Percentiles rank a stretch among this genome's conserved stretches.
phyloP scores from a whole-genome alignment of 2,329 filamentous ascomycete species.

The Sporothrix dimorphospora region DNA sequence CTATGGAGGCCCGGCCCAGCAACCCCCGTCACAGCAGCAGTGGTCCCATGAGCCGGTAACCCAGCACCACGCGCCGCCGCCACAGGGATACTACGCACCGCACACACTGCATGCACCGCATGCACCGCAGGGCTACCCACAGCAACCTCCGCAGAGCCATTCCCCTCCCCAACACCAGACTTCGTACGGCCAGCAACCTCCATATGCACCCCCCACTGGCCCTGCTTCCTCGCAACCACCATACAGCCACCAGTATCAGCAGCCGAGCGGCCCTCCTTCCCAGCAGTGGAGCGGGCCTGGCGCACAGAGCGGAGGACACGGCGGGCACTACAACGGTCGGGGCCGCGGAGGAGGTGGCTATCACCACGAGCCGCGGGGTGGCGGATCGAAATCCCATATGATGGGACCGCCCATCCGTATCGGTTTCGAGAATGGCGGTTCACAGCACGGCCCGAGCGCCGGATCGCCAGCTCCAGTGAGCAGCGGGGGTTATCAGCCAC shows the following conservation, averaged over 20 bases:
- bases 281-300: conserved; percentile 49
- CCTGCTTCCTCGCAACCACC: conserved; percentile 37
- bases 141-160: conserved; percentile 23
- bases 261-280: conserved; percentile 41
- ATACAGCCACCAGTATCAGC: conserved; percentile 35
- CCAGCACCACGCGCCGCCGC: conserved; percentile 15
- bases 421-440: conserved; percentile 51
- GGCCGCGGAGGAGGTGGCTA: conserved; percentile 48
- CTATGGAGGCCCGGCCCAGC: conserved; percentile 37
- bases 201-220: conserved; percentile 35
- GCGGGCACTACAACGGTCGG: conserved; percentile 45
- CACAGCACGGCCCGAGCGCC: conserved; percentile 42
- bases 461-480: conserved; percentile 49
- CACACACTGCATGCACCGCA: conserved; percentile 30
- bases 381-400: conserved; percentile 41
- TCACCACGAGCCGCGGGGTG: conserved; percentile 44
- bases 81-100: conserved; percentile 8
- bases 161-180: conserved; percentile 40
- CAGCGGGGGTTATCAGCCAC: conserved; percentile 43
- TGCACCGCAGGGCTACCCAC: conserved; percentile 36
- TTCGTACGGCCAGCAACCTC: conserved; percentile 31
- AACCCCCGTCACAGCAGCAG: conserved; percentile 42
- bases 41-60: conserved; percentile 46
- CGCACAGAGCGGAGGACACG: conserved; percentile 35
- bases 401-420: conserved; percentile 61